Evolutionary conservation across 495 filamentous ascomycete species (phyloP).

Genomic region (Hapsidospora chrysogenum): DNA sequence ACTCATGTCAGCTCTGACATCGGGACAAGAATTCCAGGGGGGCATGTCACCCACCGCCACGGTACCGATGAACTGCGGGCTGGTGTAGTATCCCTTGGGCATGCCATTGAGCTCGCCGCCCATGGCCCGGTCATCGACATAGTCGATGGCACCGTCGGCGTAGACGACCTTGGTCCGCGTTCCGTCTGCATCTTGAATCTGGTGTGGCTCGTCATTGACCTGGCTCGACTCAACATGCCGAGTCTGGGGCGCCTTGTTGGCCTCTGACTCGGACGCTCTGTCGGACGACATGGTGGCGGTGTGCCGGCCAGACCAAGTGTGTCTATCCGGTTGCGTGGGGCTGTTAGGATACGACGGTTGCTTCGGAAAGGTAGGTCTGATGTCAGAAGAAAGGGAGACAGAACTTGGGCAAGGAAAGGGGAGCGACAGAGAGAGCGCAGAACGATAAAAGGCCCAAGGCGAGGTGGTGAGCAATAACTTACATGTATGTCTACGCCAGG

Average conservation of each 20-base stretch:
- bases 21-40: background rate
- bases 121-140: slow-evolving; percentile 2
- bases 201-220: background rate
- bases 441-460: too few species aligned
- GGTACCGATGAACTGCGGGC: slow-evolving; percentile 9
- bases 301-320: too few species aligned
- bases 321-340: too few species aligned
- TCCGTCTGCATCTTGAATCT: background rate
- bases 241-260: background rate
- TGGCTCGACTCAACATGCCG: background rate
- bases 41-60: background rate
- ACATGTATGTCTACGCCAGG: too few species aligned
- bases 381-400: too few species aligned
- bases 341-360: too few species aligned
- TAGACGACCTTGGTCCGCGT: slow-evolving; percentile 1
- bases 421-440: too few species aligned
- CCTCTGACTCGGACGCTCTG: too few species aligned
- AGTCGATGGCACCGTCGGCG: slow-evolving; percentile 4
- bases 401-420: too few species aligned
- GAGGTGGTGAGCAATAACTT: too few species aligned
- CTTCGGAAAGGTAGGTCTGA: too few species aligned
- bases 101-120: slow-evolving; percentile 7
- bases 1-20: background rate
- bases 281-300: too few species aligned
- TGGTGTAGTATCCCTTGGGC: slow-evolving; percentile 13